Percentiles rank a stretch among this genome's conserved stretches.
Conservation (phyloP, 2,329 filamentous ascomycete species). For the Xylaria sp. region DNA sequence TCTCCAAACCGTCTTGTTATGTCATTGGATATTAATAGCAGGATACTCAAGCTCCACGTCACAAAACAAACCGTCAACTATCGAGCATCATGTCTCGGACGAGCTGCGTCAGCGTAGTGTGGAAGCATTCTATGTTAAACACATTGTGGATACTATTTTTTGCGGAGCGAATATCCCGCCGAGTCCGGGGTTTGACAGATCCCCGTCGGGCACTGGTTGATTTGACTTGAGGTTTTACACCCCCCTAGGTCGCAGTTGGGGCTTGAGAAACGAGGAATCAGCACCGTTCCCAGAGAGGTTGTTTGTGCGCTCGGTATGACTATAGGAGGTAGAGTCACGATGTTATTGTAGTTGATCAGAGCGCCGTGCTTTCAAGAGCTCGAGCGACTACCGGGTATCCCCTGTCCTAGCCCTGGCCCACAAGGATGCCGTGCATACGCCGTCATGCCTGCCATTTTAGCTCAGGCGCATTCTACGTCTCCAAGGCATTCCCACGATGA, state of each 20-base stretch:
- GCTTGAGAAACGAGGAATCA: neutral
- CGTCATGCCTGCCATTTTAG: slow-evolving; percentile 24
- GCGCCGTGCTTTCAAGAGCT: slow-evolving; percentile 13
- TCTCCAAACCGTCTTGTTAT: neutral
- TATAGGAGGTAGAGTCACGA: slow-evolving; percentile 3
- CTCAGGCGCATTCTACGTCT: slow-evolving; percentile 25
- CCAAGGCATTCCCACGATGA: slow-evolving; percentile 24
- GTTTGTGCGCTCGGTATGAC: neutral
- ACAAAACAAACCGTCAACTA: neutral
- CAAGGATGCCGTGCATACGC: slow-evolving; percentile 15
- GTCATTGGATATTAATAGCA: slow-evolving; percentile 20
- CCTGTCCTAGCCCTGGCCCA: slow-evolving; percentile 12
- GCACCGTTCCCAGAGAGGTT: neutral
- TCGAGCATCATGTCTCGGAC: neutral
- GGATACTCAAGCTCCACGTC: slow-evolving; percentile 3
- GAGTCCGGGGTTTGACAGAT: neutral
- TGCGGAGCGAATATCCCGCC: neutral
- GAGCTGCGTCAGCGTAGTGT: neutral
- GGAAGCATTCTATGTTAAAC: neutral
- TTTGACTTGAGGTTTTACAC: neutral
- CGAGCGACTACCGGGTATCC: slow-evolving; percentile 23
- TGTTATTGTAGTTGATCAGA: slow-evolving; percentile 8
- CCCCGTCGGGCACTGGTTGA: neutral
- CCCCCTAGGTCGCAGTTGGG: neutral
- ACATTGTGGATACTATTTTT: neutral